Conservation (phyloP, 1,139 yeast genomes). For the Suhomyces bokatorum region DNA sequence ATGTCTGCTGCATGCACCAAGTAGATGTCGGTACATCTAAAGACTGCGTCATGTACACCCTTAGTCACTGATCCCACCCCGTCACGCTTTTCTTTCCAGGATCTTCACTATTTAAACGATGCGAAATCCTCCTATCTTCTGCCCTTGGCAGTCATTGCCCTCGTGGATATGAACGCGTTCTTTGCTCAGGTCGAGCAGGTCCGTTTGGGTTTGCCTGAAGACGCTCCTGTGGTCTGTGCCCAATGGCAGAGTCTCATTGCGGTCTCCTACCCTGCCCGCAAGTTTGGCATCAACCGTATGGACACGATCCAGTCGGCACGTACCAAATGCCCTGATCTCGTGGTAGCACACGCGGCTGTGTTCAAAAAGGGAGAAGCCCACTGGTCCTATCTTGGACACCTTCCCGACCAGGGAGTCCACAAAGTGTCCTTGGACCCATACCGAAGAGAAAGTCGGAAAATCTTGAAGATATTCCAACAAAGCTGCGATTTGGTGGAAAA, state of each 20-base stretch:
- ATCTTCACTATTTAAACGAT: constrained; percentile 51
- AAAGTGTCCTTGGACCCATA: constrained; percentile 92
- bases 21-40: constrained; percentile 2
- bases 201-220: constrained; percentile 59
- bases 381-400: constrained; percentile 63
- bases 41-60: not conserved
- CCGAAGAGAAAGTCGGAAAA: constrained; percentile 80
- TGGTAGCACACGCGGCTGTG: constrained; percentile 91
- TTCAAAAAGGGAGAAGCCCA: constrained; percentile 81
- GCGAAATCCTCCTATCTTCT: constrained; percentile 51
- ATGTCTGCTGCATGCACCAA: no score
- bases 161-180: constrained; percentile 90
- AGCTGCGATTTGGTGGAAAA: constrained; percentile 75
- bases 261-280: constrained; percentile 84
- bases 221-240: constrained; percentile 88
- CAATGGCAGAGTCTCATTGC: constrained; percentile 93
- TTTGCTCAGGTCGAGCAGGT: constrained; percentile 93
- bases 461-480: constrained; percentile 58
- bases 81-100: constrained; percentile 34
- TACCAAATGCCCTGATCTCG: constrained; percentile 70
- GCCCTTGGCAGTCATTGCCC: constrained; percentile 80
- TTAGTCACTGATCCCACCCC: constrained; percentile 2
- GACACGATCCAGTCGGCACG: constrained; percentile 68
- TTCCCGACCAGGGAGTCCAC: constrained; percentile 52
- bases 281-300: constrained; percentile 78